A percentile compares a stretch with the other conserved stretches of the same genome.
These are phyloP conservation scores for Manihot esculenta DNA, from an alignment of 441 rosid genomes.

Conservation along the genomic window DNA sequence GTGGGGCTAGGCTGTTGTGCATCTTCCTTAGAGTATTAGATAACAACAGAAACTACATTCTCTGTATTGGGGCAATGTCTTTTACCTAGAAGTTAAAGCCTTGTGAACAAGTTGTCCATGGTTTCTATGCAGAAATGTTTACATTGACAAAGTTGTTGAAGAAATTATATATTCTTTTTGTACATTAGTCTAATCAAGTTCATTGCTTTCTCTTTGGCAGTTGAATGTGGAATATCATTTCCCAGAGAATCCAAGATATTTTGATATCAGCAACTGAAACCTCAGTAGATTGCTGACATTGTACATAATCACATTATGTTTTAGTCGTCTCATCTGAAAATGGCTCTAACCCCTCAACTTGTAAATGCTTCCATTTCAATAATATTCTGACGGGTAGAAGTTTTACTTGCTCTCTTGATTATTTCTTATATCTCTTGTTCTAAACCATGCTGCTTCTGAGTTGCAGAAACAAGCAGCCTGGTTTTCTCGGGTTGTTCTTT, in stretches of 20 bases:
- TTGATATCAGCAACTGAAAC: constrained; percentile 62
- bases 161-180: neutral
- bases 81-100: neutral
- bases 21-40: neutral
- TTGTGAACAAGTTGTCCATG: neutral
- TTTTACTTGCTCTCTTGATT: neutral
- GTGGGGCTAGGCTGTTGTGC: neutral
- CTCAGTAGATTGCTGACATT: constrained; percentile 26
- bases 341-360: constrained; percentile 31
- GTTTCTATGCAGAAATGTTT: neutral
- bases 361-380: constrained; percentile 29
- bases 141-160: neutral
- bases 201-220: constrained; percentile 45
- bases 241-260: constrained; percentile 93
- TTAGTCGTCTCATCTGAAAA: constrained; percentile 26
- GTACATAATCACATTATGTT: constrained; percentile 34
- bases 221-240: constrained; percentile 84
- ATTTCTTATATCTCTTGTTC: neutral
- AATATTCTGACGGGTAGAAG: constrained; percentile 3
- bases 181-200: neutral
- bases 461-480: neutral
- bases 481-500: neutral
- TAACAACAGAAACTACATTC: neutral
- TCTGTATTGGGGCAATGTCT: neutral
- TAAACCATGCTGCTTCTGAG: neutral